Evolutionary conservation across 148 eudicot species (phyloP), one percentile per base, ranked within the genome.

Genomic region (Rhododendron ovatum): DNA sequence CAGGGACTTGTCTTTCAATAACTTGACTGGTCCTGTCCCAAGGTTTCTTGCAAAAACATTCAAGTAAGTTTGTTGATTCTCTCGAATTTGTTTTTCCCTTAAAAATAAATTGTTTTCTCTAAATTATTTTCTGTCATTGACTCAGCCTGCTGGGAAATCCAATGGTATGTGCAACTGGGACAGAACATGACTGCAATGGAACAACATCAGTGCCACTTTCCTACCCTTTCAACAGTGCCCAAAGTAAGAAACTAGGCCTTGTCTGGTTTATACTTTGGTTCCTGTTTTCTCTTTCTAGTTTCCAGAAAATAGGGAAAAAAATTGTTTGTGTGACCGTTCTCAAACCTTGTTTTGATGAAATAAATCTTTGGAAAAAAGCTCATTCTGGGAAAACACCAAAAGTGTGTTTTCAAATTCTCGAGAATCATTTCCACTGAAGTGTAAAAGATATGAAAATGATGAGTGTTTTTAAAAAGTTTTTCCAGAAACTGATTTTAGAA

Each of bases 21-120:
- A 95, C 90, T 89, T 97, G 91, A 97, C 93, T 88, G 99, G 95
- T 83, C 98, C 99, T 82, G 93, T 95, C 30, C 98, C 99, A 85
- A 90, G 91, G 86, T 90, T 95, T 89, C 91, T 85, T 81, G 94
- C 95, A 35, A 97, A 94, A 89, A 93, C 98, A 86, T 93, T 94
- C 93, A 97, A 90, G 99, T 97, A 84, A 88, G 92, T 80, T 78
- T 48, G 7, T 63, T 73, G 37, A n/a, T 73, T 76, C 20, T 28
- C 47, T 35, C 9, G 7, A 47, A 11, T 15, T 78, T 61, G 28
- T 55, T 61, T 85, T 73, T 0, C 14, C 20, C 37, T 24, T 11
- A 15, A 24, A 50, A 78, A 28, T 75, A 61, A 24, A 82, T 37
- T 28, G 2, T 57, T 26, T 47, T 51, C 61, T 82, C 61, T 7